phyloP scores from a whole-genome alignment of 2,329 filamentous ascomycete species.

The Colletotrichum tamarilloi region DNA sequence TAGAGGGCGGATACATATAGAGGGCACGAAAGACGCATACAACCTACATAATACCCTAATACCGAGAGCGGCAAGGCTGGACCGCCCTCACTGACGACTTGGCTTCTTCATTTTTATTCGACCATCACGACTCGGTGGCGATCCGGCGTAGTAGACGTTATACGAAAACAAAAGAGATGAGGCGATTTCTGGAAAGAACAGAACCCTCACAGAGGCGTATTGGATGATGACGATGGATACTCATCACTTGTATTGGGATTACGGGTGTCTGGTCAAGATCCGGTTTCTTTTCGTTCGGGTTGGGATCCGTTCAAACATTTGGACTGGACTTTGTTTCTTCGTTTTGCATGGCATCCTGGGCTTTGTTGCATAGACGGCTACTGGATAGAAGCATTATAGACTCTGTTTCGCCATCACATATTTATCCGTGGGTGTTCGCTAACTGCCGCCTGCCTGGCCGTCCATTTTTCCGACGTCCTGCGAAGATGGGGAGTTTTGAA shows the following conservation, averaged over 20 bases:
- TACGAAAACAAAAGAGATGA: conserved; percentile 9
- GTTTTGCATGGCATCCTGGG: conserved; percentile 25
- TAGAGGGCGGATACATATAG: conserved; percentile 48
- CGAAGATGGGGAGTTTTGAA: too few relatives aligned
- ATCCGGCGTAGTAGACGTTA: conserved; percentile 7
- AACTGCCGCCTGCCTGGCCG: too few relatives aligned
- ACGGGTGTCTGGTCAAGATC: conserved; percentile 6
- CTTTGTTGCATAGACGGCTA: conserved; percentile 27
- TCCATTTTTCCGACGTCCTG: background rate
- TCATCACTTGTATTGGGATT: conserved; percentile 19
- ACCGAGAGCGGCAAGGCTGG: conserved; percentile 33
- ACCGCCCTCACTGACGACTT: conserved; percentile 28
- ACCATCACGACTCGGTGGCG: conserved; percentile 5
- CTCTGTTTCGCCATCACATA: conserved; percentile 14
- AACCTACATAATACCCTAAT: conserved; percentile 30
- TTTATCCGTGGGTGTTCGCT: too few relatives aligned
- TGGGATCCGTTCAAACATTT: background rate
- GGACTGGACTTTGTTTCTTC: background rate
- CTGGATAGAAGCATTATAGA: conserved; percentile 33
- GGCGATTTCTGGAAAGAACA: background rate
- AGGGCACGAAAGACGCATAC: background rate
- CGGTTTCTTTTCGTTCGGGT: background rate
- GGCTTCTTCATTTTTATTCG: background rate
- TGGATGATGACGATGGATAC: background rate
- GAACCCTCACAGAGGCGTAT: conserved; percentile 20